These are phyloP conservation scores for Astragalus membranaceus DNA, from an alignment of 306 rosid genomes.

Conservation along the genomic window DNA sequence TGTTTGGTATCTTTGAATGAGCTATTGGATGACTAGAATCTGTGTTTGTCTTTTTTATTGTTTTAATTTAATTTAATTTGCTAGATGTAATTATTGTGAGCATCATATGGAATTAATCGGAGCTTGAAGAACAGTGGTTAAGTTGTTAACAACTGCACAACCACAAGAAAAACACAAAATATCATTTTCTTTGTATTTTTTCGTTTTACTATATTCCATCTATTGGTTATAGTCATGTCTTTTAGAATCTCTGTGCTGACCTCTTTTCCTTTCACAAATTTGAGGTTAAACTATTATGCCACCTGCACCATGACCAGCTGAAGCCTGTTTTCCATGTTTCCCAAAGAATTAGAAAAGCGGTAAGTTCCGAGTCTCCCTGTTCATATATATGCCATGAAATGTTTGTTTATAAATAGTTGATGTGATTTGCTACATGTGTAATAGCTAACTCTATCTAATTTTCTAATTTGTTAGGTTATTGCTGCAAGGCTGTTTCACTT, in stretches of 20 bases:
- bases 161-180: background rate
- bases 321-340: slow-evolving; percentile 89
- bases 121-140: background rate
- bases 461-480: slow-evolving; percentile 42
- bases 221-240: background rate
- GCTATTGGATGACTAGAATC: background rate
- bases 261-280: slow-evolving; percentile 18
- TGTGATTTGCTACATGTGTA: background rate
- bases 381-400: background rate
- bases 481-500: slow-evolving; percentile 84
- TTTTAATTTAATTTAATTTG: slow-evolving; percentile 5
- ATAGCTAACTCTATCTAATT: background rate
- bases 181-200: background rate
- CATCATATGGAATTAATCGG: background rate
- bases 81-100: background rate
- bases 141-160: background rate
- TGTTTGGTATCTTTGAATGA: background rate
- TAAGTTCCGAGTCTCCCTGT: slow-evolving; percentile 37
- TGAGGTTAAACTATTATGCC: slow-evolving; percentile 81
- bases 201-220: background rate
- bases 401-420: background rate
- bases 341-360: slow-evolving; percentile 71
- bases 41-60: background rate
- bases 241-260: slow-evolving; percentile 18
- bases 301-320: slow-evolving; percentile 91